Conservation (phyloP, 1,284 basidiomycete genomes). For the Trichosporon asahii region DNA sequence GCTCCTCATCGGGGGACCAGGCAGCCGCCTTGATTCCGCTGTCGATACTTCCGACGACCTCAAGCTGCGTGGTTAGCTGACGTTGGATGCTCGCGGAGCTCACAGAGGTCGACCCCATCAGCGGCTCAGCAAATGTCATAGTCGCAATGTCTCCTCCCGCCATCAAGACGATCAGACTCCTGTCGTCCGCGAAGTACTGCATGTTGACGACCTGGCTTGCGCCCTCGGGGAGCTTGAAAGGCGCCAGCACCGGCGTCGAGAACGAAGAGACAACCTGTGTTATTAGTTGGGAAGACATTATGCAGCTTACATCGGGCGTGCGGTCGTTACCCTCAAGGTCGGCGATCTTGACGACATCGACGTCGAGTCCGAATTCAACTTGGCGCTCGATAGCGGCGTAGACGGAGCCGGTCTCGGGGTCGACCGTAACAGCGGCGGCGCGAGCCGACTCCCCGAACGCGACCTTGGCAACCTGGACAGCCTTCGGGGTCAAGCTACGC, state of each 20-base stretch:
- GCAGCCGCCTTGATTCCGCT: constrained; percentile 74
- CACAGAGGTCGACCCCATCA: constrained; percentile 55
- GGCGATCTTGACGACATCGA: constrained; percentile 58
- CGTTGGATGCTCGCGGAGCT: constrained; percentile 6
- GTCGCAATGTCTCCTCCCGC: constrained; percentile 74
- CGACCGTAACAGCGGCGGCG: constrained; percentile 49
- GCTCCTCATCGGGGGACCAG: constrained; percentile 88
- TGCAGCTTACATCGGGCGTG: constrained; percentile 2
- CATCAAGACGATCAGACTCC: constrained; percentile 63
- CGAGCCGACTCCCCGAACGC: background rate
- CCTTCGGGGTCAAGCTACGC: constrained; percentile 34
- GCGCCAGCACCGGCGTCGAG: constrained; percentile 35
- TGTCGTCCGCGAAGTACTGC: constrained; percentile 64
- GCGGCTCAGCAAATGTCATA: constrained; percentile 54
- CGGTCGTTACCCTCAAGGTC: constrained; percentile 25
- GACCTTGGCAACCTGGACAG: constrained; percentile 20
- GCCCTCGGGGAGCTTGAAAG: constrained; percentile 35
- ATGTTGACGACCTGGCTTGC: constrained; percentile 60
- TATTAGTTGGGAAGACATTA: background rate
- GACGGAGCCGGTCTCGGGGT: constrained; percentile 64
- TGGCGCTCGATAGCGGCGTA: constrained; percentile 60
- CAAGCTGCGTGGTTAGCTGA: constrained; percentile 53
- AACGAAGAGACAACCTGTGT: constrained; percentile 35
- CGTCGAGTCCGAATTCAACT: constrained; percentile 57
- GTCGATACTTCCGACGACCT: constrained; percentile 82